A percentile compares a stretch with the other conserved stretches of the same genome.
phyloP scores from a whole-genome alignment of 352 stramenopile genomes.

The Globisporangium spiculum region DNA sequence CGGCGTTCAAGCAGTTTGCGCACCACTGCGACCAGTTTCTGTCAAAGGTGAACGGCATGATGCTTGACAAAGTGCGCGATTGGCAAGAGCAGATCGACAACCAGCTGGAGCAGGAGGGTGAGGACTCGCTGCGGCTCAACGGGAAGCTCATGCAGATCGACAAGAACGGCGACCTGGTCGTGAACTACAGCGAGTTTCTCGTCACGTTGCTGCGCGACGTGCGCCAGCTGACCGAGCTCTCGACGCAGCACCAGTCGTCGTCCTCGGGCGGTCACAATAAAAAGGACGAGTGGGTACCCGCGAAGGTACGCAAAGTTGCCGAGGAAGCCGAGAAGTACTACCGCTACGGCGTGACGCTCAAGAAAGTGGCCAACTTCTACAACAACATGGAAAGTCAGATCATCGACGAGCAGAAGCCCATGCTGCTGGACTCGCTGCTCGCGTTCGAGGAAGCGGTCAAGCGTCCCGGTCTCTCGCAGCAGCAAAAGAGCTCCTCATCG shows the following conservation, averaged over 20 bases:
- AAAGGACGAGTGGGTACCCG: constrained; percentile 62
- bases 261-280: constrained; percentile 6
- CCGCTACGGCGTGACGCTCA: constrained; percentile 92
- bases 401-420: constrained; percentile 92
- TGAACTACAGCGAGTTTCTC: constrained; percentile 94
- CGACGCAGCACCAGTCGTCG: constrained; percentile 29
- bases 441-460: constrained; percentile 89
- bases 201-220: constrained; percentile 92
- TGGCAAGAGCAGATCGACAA: constrained; percentile 84
- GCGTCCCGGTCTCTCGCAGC: constrained; percentile 46
- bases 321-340: constrained; percentile 92
- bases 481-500: constrained; percentile 26
- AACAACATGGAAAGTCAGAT: constrained; percentile 95
- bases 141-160: constrained; percentile 92
- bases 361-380: constrained; percentile 97
- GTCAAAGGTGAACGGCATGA: constrained; percentile 52
- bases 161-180: constrained; percentile 80
- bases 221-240: constrained; percentile 91
- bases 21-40: constrained; percentile 57
- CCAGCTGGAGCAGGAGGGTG: constrained; percentile 58
- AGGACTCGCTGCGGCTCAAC: constrained; percentile 62
- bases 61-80: constrained; percentile 79
- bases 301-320: constrained; percentile 64
- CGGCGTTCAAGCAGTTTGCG: constrained; percentile 47
- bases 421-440: constrained; percentile 91